Evolutionary conservation across 169 alveolate species (phyloP), one percentile per base, ranked within the genome.

Genomic region (Fabrea salina): DNA sequence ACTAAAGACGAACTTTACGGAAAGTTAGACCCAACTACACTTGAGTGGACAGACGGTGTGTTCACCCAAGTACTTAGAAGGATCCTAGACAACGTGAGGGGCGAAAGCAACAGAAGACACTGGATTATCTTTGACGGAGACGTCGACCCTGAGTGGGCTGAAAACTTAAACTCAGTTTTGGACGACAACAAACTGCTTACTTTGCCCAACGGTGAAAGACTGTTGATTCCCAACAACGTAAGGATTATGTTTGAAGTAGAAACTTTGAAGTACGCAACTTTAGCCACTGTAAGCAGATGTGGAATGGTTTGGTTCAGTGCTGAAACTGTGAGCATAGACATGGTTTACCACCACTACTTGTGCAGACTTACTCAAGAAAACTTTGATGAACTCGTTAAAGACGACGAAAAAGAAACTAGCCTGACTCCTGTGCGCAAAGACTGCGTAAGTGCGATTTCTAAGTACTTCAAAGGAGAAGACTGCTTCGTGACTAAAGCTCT

Each of bases 91-190:
- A 92, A 92, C 74, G 91, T 79, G 39, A 90, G 97, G 75, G 96
- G 97, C 25, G 96, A 92, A 83, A 86, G 91, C 58, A 76, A 87
- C 3, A 93, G 91, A 61, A 89, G 98, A 58, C 98, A 97, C 80
- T 97, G 99, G 99, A 97, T 98, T 59, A 94, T 98, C 59, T 98
- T 98, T 82, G 99, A 98, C 87, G 99, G 99, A 5, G 99, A 98
- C 81, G 99, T 98, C 4, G 99, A 98, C 80, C 99, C 99, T 16
- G 99, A 98, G 77, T 98, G 99, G 99, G 99, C 99, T 37, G 99
- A 98, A 88, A 97, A 96, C 61, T 91, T 98, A 75, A 98, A 98
- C 92, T 96, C 99, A 13, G 99, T 97, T 7, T 91, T 98, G 64
- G 99, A 98, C 87, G 99, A 98, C 85, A 98, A 97, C 89, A 96